A percentile compares a stretch with the other conserved stretches of the same genome.
Evolutionary conservation across 768 basidiomycete genomes (phyloP).

Genomic region (Pulveroboletus sp.): DNA sequence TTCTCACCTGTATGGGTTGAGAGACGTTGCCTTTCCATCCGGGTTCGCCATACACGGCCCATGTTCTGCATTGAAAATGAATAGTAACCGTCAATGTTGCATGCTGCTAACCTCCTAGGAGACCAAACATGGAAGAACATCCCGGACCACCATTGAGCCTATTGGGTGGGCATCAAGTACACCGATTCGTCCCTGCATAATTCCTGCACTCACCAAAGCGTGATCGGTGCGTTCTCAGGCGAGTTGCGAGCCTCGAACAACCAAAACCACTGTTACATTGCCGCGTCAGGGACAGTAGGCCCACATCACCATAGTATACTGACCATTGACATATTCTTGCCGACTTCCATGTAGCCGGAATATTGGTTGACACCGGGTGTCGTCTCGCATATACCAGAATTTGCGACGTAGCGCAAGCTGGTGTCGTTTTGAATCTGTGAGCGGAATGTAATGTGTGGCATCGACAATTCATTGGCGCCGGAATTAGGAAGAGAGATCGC

Average conservation of each 20-base stretch:
- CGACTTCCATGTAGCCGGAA: constrained; percentile 62
- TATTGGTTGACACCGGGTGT: constrained; percentile 58
- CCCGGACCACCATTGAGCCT: constrained; percentile 64
- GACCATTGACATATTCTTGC: constrained; percentile 58
- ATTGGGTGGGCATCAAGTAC: background rate
- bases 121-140: constrained; percentile 61
- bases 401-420: constrained; percentile 48
- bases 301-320: constrained; percentile 6
- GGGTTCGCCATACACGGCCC: constrained; percentile 61
- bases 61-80: constrained; percentile 40
- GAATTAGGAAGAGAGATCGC: background rate
- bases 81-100: background rate
- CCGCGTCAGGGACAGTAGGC: constrained; percentile 6
- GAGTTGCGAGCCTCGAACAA: constrained; percentile 64
- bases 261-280: constrained; percentile 60
- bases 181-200: background rate
- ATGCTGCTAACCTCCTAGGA: constrained; percentile 54
- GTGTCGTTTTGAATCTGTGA: constrained; percentile 23
- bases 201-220: constrained; percentile 46
- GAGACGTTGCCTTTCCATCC: constrained; percentile 47
- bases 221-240: constrained; percentile 63
- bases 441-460: constrained; percentile 3
- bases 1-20: constrained; percentile 59
- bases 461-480: background rate
- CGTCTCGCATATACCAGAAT: constrained; percentile 66